Conservation (phyloP, 2,329 filamentous ascomycete genomes). For the Colletotrichum noveboracense region DNA sequence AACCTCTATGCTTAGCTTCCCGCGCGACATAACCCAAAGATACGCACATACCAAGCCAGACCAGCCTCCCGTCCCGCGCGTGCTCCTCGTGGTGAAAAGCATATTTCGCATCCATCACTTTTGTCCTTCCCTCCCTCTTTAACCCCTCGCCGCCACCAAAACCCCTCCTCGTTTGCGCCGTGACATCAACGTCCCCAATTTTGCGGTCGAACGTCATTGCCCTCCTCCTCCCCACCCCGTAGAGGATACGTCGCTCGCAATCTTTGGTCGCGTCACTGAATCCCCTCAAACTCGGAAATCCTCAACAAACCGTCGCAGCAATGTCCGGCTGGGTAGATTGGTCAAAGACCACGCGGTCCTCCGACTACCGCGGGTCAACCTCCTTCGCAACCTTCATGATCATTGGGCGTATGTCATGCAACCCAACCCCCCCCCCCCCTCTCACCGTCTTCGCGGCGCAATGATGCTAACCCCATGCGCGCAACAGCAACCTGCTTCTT, state of each 20-base stretch:
- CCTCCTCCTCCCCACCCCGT: neutral
- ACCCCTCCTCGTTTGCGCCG: neutral
- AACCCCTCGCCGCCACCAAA: neutral
- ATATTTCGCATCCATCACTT: neutral
- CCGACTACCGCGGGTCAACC: conserved; percentile 62
- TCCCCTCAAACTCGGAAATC: neutral
- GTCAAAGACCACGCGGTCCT: conserved; percentile 62
- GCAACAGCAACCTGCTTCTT: conserved; percentile 91
- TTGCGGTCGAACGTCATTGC: neutral
- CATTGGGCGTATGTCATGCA: conserved; percentile 77
- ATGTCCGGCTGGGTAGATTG: conserved; percentile 46
- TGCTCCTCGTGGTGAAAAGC: neutral
- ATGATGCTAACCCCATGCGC: neutral
- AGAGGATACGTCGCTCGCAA: neutral
- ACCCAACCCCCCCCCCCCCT: conserved; percentile 13
- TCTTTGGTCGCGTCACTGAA: neutral
- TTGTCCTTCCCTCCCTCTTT: neutral
- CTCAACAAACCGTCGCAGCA: neutral
- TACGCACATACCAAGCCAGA: neutral
- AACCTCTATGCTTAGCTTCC: neutral
- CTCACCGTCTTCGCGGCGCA: neutral
- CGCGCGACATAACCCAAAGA: neutral
- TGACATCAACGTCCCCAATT: neutral
- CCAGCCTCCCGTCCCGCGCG: neutral
- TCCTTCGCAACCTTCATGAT: conserved; percentile 98